Conservation (phyloP, 2,329 filamentous ascomycete genomes). For the Niveomyces coronatus region DNA sequence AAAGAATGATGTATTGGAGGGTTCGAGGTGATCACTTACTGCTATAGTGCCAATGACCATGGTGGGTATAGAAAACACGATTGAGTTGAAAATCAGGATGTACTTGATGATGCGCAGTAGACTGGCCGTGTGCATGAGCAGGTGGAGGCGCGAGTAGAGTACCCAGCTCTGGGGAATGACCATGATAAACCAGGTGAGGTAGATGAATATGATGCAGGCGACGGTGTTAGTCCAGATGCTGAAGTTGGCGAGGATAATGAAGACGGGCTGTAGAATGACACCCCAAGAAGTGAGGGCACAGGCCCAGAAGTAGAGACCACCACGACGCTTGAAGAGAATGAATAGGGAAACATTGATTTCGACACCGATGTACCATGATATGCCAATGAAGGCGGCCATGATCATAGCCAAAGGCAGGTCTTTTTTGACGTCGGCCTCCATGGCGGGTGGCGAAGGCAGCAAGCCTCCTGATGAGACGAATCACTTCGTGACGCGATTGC, state of each 20-base stretch:
- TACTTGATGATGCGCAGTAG: slow-evolving; percentile 37
- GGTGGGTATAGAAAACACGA: slow-evolving; percentile 43
- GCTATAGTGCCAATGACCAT: slow-evolving; percentile 42
- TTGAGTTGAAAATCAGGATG: slow-evolving; percentile 44
- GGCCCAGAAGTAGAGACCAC: slow-evolving; percentile 25
- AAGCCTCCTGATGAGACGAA: too few relatives aligned
- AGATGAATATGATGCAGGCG: slow-evolving; percentile 13
- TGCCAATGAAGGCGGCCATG: slow-evolving; percentile 26
- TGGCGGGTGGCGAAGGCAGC: too few relatives aligned
- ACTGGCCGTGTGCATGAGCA: slow-evolving; percentile 39
- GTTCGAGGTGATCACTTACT: slow-evolving; percentile 23
- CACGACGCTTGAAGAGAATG: slow-evolving; percentile 19
- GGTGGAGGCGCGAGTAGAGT: slow-evolving; percentile 49
- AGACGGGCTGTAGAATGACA: slow-evolving; percentile 25
- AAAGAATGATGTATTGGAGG: neutral
- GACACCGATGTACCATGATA: slow-evolving; percentile 22
- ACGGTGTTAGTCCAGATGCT: slow-evolving; percentile 12
- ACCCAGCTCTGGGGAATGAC: slow-evolving; percentile 49
- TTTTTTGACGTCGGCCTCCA: slow-evolving; percentile 13
- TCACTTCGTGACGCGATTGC: too few relatives aligned
- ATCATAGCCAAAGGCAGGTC: slow-evolving; percentile 20
- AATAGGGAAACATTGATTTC: slow-evolving; percentile 21
- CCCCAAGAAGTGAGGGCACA: slow-evolving; percentile 20
- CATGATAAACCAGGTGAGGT: slow-evolving; percentile 29
- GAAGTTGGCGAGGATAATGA: slow-evolving; percentile 31